These are phyloP conservation scores for Trichoderma sp. DNA, from an alignment of 2,329 filamentous ascomycete species.

Conservation along the genomic window DNA sequence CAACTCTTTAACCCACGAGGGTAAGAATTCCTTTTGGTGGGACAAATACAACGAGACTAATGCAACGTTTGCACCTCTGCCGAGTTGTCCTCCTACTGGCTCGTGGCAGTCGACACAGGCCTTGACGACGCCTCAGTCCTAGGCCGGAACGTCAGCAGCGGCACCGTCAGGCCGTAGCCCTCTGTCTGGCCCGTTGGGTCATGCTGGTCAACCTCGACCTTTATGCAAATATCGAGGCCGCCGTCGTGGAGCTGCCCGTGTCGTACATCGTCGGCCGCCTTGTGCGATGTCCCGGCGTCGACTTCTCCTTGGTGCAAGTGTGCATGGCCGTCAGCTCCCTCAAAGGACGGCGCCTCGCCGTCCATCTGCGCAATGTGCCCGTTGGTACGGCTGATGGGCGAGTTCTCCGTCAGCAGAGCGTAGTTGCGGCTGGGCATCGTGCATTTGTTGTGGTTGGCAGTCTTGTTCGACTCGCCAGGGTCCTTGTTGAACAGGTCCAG, in stretches of 20 bases:
- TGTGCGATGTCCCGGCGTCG: conserved; percentile 76
- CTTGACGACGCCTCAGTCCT: conserved; percentile 33
- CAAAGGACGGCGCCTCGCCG: conserved; percentile 37
- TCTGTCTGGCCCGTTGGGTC: conserved; percentile 78
- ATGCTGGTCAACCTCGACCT: conserved; percentile 84
- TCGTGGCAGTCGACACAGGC: conserved; percentile 27
- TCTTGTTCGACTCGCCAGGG: conserved; percentile 76
- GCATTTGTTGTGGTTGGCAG: conserved; percentile 73
- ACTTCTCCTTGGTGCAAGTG: conserved; percentile 76
- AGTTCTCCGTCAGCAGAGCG: conserved; percentile 86
- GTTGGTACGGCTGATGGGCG: conserved; percentile 51
- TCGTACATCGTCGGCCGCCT: conserved; percentile 62
- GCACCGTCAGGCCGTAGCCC: conserved; percentile 85
- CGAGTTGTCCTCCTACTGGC: conserved; percentile 5
- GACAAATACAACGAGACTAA: no score
- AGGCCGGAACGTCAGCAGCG: conserved; percentile 56
- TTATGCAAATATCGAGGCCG: conserved; percentile 78
- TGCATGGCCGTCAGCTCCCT: conserved; percentile 65
- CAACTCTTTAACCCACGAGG: no score
- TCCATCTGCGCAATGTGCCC: conserved; percentile 34
- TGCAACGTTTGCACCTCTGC: not conserved
- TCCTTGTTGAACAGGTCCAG: conserved; percentile 91
- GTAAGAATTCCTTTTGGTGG: no score
- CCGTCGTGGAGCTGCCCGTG: conserved; percentile 60
- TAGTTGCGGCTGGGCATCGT: conserved; percentile 95